Conservation (phyloP, 2,329 filamentous ascomycete genomes). For the Penicillium sp. region DNA sequence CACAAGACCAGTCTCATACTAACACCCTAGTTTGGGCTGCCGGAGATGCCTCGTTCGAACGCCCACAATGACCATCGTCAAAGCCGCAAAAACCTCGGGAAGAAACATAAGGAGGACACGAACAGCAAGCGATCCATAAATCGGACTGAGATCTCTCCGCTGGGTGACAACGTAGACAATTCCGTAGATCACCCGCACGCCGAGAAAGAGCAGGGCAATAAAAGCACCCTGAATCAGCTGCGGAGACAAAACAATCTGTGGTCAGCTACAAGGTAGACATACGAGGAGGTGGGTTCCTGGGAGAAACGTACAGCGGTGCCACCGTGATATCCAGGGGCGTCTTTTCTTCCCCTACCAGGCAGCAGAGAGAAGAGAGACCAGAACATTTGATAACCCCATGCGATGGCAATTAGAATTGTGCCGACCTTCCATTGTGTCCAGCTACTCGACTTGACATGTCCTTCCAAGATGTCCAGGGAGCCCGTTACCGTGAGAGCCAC, state of each 20-base stretch:
- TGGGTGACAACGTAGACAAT: constrained; percentile 1
- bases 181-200: background rate
- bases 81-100: constrained; percentile 1
- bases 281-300: too few relatives aligned
- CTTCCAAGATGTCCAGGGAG: background rate
- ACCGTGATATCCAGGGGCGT: background rate
- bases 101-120: constrained; percentile 9
- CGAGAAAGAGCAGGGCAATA: background rate
- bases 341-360: background rate
- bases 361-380: background rate
- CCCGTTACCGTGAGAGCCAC: background rate
- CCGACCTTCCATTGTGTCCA: background rate
- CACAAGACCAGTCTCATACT: background rate
- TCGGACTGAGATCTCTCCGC: constrained; percentile 1
- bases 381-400: background rate
- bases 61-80: background rate
- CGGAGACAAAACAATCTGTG: background rate
- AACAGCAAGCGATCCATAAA: constrained; percentile 3
- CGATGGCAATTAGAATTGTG: background rate
- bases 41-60: background rate
- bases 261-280: background rate
- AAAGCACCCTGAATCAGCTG: background rate
- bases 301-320: background rate
- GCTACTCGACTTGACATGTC: background rate
- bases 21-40: background rate